Conservation (phyloP, 2,329 filamentous ascomycete species). For the Apiospora arundinis region DNA sequence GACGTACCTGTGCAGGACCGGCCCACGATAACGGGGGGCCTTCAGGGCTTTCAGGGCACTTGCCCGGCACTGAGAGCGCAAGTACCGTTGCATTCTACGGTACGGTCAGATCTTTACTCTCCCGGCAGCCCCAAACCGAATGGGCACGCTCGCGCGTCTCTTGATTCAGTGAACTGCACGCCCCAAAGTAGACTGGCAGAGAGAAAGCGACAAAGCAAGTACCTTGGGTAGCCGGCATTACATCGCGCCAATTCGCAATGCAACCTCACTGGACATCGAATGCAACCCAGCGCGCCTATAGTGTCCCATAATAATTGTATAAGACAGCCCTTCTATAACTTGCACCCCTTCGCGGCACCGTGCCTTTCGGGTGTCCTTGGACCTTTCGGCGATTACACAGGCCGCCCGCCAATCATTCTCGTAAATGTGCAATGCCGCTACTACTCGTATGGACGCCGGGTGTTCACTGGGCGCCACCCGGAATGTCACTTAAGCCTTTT, state of each 20-base stretch:
- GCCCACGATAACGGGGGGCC: not conserved
- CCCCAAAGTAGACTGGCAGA: not conserved
- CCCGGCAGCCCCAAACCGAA: conserved; percentile 9
- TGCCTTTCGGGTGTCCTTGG: not conserved
- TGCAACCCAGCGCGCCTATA: not conserved
- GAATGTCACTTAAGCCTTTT: not conserved
- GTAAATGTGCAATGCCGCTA: not conserved
- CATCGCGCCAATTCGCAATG: conserved; percentile 8
- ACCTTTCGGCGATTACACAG: not conserved
- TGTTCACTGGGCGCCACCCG: not conserved
- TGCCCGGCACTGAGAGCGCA: conserved; percentile 1
- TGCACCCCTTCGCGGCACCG: not conserved
- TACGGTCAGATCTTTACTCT: not conserved
- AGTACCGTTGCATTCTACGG: conserved; percentile 10
- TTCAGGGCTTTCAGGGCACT: not conserved
- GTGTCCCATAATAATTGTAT: not conserved
- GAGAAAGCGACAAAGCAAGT: not conserved
- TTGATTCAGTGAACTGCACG: conserved; percentile 14
- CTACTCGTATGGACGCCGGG: not conserved
- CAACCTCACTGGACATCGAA: not conserved
- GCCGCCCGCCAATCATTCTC: not conserved
- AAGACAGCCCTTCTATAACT: not conserved
- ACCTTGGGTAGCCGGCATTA: not conserved
- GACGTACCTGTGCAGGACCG: not conserved
- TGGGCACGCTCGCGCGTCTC: conserved; percentile 8